Evolutionary conservation across 352 stramenopile genomes (phyloP), one percentile per base, ranked within the genome.

Genomic region (Thraustochytrium sp.): DNA sequence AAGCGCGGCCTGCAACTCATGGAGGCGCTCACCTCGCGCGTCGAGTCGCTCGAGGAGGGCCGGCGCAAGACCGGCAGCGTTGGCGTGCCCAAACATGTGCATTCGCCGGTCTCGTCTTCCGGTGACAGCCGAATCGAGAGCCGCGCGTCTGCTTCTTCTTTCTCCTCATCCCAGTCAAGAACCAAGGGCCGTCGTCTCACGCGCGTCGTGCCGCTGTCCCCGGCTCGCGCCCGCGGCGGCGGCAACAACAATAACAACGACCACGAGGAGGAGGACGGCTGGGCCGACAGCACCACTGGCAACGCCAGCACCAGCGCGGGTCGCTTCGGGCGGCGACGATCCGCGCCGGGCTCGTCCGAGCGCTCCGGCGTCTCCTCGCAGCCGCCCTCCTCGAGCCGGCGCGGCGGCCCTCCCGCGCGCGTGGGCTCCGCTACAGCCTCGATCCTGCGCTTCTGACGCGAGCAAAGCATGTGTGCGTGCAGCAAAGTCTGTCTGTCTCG

Each of bases 1-100:
- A 44, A 80, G 36, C 68, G 68, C 29, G 68, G 68, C 9, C 26
- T 80, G 42, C 48, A 80, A n/a, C 51, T 80, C 46, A 80, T 80
- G 68, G 40, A 80, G n/a, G 40, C 26, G 48, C 37, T 80, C 4
- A 80, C 68, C 23, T 37, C 13, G 16, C 68, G 68, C 23, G 68
- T 80, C 18, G 68, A 80, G 51, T 46, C 37, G n/a, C 51, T 80
- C 34, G 68, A 80, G 53, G 40, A 80, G 37, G 5, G 48, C 3
- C 48, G 51, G 5, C 54, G n/a, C n/a, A n/a, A n/a, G n/a, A n/a
- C n/a, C n/a, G n/a, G n/a, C n/a, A 62, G 64, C n/a, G 65, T 36
- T 29, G 31, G n/a, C 59, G 13, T n/a, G 48, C n/a, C 48, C 18
- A 55, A 55, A 55, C n/a, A n/a, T 55, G 34, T 65, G 34, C 34